Base-by-base conservation (phyloP, 768 basidiomycete genomes). In the Pisolithus sp. region DNA sequence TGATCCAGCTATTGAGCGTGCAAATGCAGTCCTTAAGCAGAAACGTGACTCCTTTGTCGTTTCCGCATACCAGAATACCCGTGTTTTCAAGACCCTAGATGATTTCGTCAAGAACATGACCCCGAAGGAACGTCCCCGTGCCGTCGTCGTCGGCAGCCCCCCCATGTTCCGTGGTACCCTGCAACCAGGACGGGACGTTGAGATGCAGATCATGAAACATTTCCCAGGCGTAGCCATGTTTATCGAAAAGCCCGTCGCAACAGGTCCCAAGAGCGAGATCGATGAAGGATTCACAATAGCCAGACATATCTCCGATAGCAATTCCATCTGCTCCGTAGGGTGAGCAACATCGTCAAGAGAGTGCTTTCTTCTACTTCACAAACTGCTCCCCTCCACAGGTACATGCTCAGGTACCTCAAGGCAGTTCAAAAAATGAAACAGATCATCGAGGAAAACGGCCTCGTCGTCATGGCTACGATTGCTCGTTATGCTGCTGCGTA, bases 381-480 rank as follows among this genome's bases (percentile, higher is more conserved):
- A 28, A 12, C 30, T 18, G 13, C 34, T 34, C 7, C 50, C 17
- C 13, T 36, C 28, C 34, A 17, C 54, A 91, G 90, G 53, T 93
- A 92, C 66, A 96, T 96, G 93, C 75, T 96, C 57, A 83, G 93
- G 56, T 94, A 95, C 72, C 77, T 95, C 61, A 87, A 86, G 68
- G 93, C 88, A 30, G 91, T 95, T 20, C 93, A 96, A 71, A 86
- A 84, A 79, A 96, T 97, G 90, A 94, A 95, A 73, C 80, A 86
- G 54, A 93, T 97, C 68, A 89, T 99, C 65, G 76, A 89, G 63
- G 92, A 95, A 56, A 97, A 97, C 67, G 81, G 91, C 63, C 77
- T 99, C 53, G 87, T 86, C 20, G 93, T 99, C 48, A 97, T 98
- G 94, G 79, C 86, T 43, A 98, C 95, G 34, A 84, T 94, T 58